These are phyloP conservation scores for Medicago ruthenica DNA, from an alignment of 306 rosid genomes.

Conservation along the genomic window DNA sequence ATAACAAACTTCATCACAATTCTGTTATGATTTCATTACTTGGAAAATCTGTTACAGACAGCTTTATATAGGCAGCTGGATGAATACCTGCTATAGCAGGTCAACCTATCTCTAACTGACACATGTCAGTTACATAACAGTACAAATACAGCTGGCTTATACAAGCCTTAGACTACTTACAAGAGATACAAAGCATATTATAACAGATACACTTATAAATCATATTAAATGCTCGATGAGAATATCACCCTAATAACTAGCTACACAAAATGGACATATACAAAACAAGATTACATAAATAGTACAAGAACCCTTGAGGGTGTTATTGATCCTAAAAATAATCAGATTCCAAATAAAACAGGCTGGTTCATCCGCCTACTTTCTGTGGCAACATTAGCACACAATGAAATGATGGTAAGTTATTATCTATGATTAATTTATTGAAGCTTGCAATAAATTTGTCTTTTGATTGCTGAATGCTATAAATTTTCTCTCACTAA, in stretches of 20 bases:
- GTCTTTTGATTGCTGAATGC: background rate
- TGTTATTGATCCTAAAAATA: constrained; percentile 3
- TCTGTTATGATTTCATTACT: too few relatives aligned
- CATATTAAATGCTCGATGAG: constrained; percentile 2
- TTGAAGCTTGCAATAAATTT: constrained; percentile 15
- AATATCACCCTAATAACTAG: constrained; percentile 26
- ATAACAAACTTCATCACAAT: too few relatives aligned
- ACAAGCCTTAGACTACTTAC: too few relatives aligned
- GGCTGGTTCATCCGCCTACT: background rate
- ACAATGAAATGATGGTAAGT: constrained; percentile 9
- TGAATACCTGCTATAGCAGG: too few relatives aligned
- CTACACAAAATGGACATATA: constrained; percentile 3
- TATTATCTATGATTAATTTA: constrained; percentile 19
- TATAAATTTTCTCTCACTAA: constrained; percentile 7
- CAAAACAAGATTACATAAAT: constrained; percentile 11
- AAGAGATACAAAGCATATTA: too few relatives aligned
- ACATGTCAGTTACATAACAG: too few relatives aligned
- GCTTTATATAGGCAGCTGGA: too few relatives aligned
- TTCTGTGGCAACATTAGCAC: constrained; percentile 25
- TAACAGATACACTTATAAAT: too few relatives aligned
- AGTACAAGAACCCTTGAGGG: background rate
- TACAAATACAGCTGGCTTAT: too few relatives aligned
- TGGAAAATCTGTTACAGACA: too few relatives aligned
- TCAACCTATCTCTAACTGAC: too few relatives aligned
- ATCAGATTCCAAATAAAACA: constrained; percentile 4